phyloP scores from a whole-genome alignment of 2,329 filamentous ascomycete species.

The Stachybotrys echinatus region DNA sequence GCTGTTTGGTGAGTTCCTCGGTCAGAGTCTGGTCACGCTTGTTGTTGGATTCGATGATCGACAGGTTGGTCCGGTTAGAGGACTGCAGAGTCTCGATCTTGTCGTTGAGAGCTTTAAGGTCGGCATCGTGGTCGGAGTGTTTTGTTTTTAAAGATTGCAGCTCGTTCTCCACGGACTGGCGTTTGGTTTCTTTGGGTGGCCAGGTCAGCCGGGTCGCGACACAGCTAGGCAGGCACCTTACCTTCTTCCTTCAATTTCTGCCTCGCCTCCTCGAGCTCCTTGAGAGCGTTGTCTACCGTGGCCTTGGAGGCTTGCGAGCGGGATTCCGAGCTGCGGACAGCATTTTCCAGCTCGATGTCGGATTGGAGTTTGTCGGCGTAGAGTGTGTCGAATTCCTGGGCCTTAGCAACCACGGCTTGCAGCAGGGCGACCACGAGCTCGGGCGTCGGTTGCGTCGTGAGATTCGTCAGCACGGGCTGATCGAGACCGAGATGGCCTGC shows the following conservation, averaged over 20 bases:
- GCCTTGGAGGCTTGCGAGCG: slow-evolving; percentile 77
- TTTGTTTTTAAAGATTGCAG: slow-evolving; percentile 73
- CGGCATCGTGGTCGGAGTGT: slow-evolving; percentile 66
- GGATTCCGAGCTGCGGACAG: slow-evolving; percentile 75
- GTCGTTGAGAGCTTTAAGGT: slow-evolving; percentile 70
- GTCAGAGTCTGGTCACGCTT: slow-evolving; percentile 79
- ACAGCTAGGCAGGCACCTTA: slow-evolving; percentile 32
- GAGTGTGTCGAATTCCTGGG: slow-evolving; percentile 74
- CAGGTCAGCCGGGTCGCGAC: slow-evolving; percentile 7
- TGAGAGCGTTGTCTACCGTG: slow-evolving; percentile 75
- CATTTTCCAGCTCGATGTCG: slow-evolving; percentile 91
- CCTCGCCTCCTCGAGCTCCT: slow-evolving; percentile 76
- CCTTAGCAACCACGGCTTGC: slow-evolving; percentile 68
- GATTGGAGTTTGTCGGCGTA: slow-evolving; percentile 83
- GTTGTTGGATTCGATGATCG: slow-evolving; percentile 85
- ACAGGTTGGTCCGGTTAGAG: slow-evolving; percentile 85
- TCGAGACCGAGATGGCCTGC: slow-evolving; percentile 67
- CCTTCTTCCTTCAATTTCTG: slow-evolving; percentile 80
- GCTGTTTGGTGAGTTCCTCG: slow-evolving; percentile 80
- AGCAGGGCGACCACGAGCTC: slow-evolving; percentile 76
- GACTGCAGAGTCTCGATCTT: slow-evolving; percentile 84
- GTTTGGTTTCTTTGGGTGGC: slow-evolving; percentile 59
- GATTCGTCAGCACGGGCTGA: slow-evolving; percentile 54
- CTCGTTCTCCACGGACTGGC: slow-evolving; percentile 74
- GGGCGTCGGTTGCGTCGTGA: slow-evolving; percentile 64